Base-by-base conservation (phyloP, 768 basidiomycete genomes). In the Tricholoma furcatifolium region DNA sequence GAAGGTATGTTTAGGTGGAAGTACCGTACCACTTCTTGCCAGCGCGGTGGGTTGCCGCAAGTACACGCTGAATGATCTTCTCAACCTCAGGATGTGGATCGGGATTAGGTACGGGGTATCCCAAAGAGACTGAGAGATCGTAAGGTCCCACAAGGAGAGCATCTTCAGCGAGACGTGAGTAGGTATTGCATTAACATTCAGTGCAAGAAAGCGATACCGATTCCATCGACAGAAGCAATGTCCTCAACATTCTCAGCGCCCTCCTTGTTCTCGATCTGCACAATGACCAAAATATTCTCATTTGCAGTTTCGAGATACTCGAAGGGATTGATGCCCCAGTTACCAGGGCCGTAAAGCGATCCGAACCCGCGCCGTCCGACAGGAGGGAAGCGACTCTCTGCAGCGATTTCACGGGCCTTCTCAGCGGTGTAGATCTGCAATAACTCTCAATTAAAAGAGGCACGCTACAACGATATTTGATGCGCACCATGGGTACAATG, bases 81-180 rank as follows among this genome's bases (percentile, higher is more conserved):
- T 88, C 87, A 3, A 85, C 79, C 2, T 83, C 78, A 0, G 84
- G 81, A 54, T 86, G 81, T 0, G 83, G 82, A 57, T 87, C 80
- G 0, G 84, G 86, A 31, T 77, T 75, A 14, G 85, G 85, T 4
- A 80, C 66, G 1, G 81, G 76, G 61, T 77, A 81, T 32, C 85
- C 84, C 24, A 85, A 70, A 1, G 78, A 74, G 47, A 85, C 71
- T 2, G 87, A 88, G 39, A 88, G 74, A 61, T 87, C 85, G 55
- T 81, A 87, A 4, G 85, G 85, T 4, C 85, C 85, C 46, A 87
- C 79, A 66, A 68, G 63, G 24, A 66, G 51, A 7, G 67, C 72
- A 51, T 76, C 74, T 76, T 34, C 1, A 27, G 4, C 27, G 27
- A 53, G n/a, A 20, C 9, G 30, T n/a, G 43, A 18, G 7, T 27